Evolutionary conservation across 192 early-diverging fungal species (phyloP), one percentile per base, ranked within the genome.

Genomic region (Neocallimastix lanati): DNA sequence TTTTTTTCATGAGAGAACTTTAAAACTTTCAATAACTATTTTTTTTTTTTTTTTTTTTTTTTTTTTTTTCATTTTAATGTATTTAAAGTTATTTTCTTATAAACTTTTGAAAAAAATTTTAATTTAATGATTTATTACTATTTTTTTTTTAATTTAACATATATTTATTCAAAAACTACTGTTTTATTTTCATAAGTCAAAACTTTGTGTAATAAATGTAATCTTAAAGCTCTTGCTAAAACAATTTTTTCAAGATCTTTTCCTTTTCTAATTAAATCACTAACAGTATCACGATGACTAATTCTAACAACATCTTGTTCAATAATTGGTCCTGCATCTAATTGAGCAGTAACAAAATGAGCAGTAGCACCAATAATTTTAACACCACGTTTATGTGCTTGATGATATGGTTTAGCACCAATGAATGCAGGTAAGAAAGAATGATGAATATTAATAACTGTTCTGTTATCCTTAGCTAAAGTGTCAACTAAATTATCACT

Each of bases 151-250:
- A 11, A 33, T 33, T 33, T 33, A 6, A 33, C 11, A 33, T 67
- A 0, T 0, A n/a, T 67, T 67, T 67, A 67, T 67, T 67, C 50
- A 79, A 80, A 80, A 29, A 80, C 80, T n/a, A 35, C 30, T n/a
- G 80, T 80, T 28, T 80, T 80, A 25, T 80, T 80, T 78, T 78
- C 80, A 28, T 58, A 80, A 29, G 30, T 80, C 25, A 80, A 37
- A 29, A 80, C 80, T 14, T 78, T 76, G 25, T 80, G 80, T 28
- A 76, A 29, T 40, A 79, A 29, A 28, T 79, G 79, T 29, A 77
- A 40, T 29, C 79, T 40, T 77, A 79, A 40, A 29, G 29, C 79
- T 40, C 79, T 40, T 25, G 79, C 79, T 29, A 79, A 77, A 29
- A 79, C 79, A 36, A 29, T 78, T 76, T 12, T 29, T 36, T 79